phyloP scores from a whole-genome alignment of 306 rosid species.

The Parietaria judaica region DNA sequence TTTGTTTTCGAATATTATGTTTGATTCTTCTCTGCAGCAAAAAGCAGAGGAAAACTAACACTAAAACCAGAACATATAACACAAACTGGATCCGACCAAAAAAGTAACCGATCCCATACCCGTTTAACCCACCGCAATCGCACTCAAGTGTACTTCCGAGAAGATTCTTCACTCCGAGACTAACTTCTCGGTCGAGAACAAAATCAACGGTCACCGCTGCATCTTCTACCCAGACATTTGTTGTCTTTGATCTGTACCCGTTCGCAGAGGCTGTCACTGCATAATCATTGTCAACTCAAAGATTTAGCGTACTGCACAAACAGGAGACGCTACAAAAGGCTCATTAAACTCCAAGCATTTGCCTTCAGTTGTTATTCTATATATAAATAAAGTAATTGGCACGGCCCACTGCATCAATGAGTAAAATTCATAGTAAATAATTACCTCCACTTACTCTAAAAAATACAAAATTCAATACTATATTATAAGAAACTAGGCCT shows the following conservation, averaged over 20 bases:
- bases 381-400: no score
- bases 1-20: constrained; percentile 34
- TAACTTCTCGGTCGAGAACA: constrained; percentile 61
- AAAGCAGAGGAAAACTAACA: constrained; percentile 50
- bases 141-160: constrained; percentile 43
- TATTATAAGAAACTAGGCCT: no score
- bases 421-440: no score
- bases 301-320: not conserved
- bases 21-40: constrained; percentile 47
- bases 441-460: no score
- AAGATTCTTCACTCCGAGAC: constrained; percentile 23
- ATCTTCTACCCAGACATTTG: constrained; percentile 62
- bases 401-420: no score
- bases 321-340: no score
- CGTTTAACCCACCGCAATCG: constrained; percentile 32
- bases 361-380: no score
- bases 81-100: constrained; percentile 45
- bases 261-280: constrained; percentile 61
- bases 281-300: constrained; percentile 13
- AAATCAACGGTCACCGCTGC: constrained; percentile 67
- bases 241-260: constrained; percentile 72
- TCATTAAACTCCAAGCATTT: no score
- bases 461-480: no score
- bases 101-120: constrained; percentile 29
- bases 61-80: constrained; percentile 37